Conservation (phyloP, 768 basidiomycete genomes). For the Leucogyrophana mollusca region DNA sequence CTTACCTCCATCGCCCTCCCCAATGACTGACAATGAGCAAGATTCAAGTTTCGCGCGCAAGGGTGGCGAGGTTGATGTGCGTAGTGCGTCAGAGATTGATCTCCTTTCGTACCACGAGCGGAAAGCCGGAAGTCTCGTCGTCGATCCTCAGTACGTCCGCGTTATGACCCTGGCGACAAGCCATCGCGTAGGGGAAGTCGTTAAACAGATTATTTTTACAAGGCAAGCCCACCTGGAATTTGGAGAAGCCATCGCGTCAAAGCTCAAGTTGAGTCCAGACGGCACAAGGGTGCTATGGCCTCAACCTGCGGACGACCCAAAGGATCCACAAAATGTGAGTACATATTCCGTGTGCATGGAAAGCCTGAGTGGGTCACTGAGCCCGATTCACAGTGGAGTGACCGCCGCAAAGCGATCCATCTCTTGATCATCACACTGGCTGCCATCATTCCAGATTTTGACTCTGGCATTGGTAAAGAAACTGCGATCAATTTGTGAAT, state of each 20-base stretch:
- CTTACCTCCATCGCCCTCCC: no score
- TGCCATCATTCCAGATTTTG: slow-evolving; percentile 45
- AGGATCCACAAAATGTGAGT: slow-evolving; percentile 46
- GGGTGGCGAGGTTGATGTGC: neutral
- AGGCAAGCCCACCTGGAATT: slow-evolving; percentile 44
- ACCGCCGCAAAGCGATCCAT: slow-evolving; percentile 36
- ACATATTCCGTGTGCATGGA: neutral
- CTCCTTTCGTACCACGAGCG: slow-evolving; percentile 41
- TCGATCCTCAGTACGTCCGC: slow-evolving; percentile 46
- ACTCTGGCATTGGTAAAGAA: slow-evolving; percentile 37
- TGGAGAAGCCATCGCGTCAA: slow-evolving; percentile 36
- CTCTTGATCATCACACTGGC: slow-evolving; percentile 42
- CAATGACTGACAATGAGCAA: neutral
- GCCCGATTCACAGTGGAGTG: slow-evolving; percentile 31
- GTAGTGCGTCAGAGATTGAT: slow-evolving; percentile 24
- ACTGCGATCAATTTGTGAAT: neutral
- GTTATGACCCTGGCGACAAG: neutral
- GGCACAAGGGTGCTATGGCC: slow-evolving; percentile 46
- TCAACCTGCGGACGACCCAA: slow-evolving; percentile 40
- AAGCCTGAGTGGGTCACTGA: neutral
- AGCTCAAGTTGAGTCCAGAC: slow-evolving; percentile 37
- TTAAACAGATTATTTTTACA: neutral
- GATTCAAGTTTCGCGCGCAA: neutral
- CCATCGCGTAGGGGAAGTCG: neutral
- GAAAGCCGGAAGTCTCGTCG: slow-evolving; percentile 49